These are phyloP conservation scores for Meyerozyma guilliermondii DNA, from an alignment of 1,139 yeast genomes.

Conservation along the genomic window DNA sequence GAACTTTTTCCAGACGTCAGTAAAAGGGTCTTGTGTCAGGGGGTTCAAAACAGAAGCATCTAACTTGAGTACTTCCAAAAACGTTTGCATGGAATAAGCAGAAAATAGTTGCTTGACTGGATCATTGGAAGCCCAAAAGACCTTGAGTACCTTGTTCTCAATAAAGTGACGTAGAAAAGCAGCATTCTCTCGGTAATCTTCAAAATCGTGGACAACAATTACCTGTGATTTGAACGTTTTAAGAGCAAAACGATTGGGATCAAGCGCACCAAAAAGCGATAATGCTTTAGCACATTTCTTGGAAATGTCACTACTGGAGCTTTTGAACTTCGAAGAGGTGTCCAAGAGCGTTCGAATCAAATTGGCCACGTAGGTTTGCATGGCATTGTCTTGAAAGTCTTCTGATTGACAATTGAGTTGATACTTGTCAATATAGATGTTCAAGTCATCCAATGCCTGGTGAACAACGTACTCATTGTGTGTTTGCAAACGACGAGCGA, in stretches of 20 bases:
- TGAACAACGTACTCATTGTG: constrained; percentile 74
- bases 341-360: constrained; percentile 56
- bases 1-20: constrained; percentile 56
- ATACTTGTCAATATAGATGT: constrained; percentile 42
- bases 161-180: constrained; percentile 63
- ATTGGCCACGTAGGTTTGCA: constrained; percentile 32
- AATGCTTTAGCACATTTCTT: constrained; percentile 62
- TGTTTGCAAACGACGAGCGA: constrained; percentile 52
- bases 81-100: constrained; percentile 88
- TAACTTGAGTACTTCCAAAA: constrained; percentile 60
- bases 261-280: constrained; percentile 76
- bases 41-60: constrained; percentile 31
- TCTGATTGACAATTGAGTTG: constrained; percentile 45
- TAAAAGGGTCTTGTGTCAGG: constrained; percentile 16
- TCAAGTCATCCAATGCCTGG: constrained; percentile 71
- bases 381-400: constrained; percentile 24
- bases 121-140: constrained; percentile 86
- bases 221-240: constrained; percentile 39
- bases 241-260: constrained; percentile 55
- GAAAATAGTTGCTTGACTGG: constrained; percentile 80
- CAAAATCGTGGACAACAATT: constrained; percentile 56
- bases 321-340: constrained; percentile 54
- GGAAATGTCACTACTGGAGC: constrained; percentile 45
- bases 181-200: constrained; percentile 56
- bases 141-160: constrained; percentile 65